phyloP scores from a whole-genome alignment of 202 grass and related monocot species.

The Brachypodium distachyon region DNA sequence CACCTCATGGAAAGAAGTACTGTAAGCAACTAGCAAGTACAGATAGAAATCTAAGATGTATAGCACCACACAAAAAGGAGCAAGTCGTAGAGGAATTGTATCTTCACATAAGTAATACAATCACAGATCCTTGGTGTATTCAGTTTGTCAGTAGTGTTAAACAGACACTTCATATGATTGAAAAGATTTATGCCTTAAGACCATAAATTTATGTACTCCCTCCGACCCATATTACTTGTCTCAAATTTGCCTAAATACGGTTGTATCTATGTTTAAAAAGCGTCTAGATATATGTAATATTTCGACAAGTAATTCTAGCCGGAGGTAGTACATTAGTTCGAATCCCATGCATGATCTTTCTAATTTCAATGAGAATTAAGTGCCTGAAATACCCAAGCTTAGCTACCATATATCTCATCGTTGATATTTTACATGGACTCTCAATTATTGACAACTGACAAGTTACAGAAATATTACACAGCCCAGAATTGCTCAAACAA shows the following conservation, averaged over 20 bases:
- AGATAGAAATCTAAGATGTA: not conserved
- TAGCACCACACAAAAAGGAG: not conserved
- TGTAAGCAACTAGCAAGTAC: not conserved
- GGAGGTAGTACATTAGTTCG: not conserved
- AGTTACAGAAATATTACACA: not conserved
- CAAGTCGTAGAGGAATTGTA: not conserved
- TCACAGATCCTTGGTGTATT: not conserved
- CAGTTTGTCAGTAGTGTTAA: too few relatives aligned
- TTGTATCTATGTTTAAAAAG: too few relatives aligned
- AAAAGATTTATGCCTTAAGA: not conserved
- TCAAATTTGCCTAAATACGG: too few relatives aligned
- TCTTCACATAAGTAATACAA: not conserved
- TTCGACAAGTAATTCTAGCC: too few relatives aligned
- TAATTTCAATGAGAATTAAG: not conserved
- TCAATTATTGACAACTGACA: not conserved
- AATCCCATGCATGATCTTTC: not conserved
- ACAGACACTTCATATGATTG: too few relatives aligned
- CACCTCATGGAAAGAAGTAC: not conserved
- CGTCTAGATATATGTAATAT: too few relatives aligned
- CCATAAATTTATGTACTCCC: too few relatives aligned
- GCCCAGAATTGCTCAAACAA: not conserved
- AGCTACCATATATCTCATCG: not conserved
- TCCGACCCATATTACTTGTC: too few relatives aligned
- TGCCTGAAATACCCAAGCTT: not conserved
- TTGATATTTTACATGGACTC: not conserved